Evolutionary conservation across 1,284 basidiomycete genomes (phyloP), one percentile per base, ranked within the genome.

Genomic region (Porodaedalea pini): DNA sequence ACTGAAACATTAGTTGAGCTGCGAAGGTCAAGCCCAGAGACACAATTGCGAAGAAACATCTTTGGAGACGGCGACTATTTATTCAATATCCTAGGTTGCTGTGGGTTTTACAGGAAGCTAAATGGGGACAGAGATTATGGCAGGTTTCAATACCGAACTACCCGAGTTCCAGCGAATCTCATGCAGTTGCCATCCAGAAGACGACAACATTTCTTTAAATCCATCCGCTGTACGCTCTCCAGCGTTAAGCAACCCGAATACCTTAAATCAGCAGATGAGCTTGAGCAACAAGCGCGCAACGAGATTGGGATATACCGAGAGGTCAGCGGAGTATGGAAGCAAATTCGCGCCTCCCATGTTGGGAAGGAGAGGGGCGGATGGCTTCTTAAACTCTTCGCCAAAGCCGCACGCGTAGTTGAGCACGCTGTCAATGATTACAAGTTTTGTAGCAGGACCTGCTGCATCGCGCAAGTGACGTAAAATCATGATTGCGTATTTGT

Each of bases 341-440:
- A 57, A 29, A 11, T 53, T 61, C 4, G 57, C 61, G 1, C 54
- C 47, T 3, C 63, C 63, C 48, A 58, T 37, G 51, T 63, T 62
- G 21, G 58, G 32, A 4, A 62, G 48, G 13, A 63, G 58, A 6
- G 62, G 62, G 21, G 29, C 32, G 2, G 61, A 61, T 10, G 56
- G 48, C 40, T 51, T 51, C 17, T 57, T 51, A 13, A 25, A 23
- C 1, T 21, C 57, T 34, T 48, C 57, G 13, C 36, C 15, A 7
- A 34, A 32, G n/a, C 36, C 52, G 51, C 64, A 66, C 2, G 66
- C 64, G 48, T 65, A 61, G 34, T 55, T 58, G 8, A 66, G 53
- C 23, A 65, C 37, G 10, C 59, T 56, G 31, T 72, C 70, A 36
- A 69, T 57, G 11, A 72, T 51, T 39, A 72, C 39, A n/a, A 72